A percentile compares a stretch with the other conserved stretches of the same genome.
Evolutionary conservation across 75 land plant genomes (phyloP).

Genomic region (Selaginella tamariscina): DNA sequence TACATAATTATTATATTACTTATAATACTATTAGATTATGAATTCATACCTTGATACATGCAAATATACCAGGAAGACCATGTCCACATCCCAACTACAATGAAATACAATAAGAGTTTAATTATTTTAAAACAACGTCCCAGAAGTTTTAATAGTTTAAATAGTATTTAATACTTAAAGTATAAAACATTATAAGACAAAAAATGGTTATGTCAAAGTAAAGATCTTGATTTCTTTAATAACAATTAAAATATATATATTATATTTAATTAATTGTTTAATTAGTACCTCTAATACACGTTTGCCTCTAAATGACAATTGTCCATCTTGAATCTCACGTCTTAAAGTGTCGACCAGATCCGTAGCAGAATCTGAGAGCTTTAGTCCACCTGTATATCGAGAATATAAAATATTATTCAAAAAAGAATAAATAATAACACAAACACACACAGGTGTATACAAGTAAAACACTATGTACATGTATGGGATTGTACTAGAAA

Average conservation of each 20-base stretch:
- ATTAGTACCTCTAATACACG: slow-evolving; percentile 73
- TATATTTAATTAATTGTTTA: not conserved
- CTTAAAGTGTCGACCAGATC: slow-evolving; percentile 56
- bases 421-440: not conserved
- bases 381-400: slow-evolving; percentile 40
- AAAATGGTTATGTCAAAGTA: slow-evolving; percentile 21
- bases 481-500: too few relatives aligned
- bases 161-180: too few relatives aligned
- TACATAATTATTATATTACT: not conserved
- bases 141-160: too few relatives aligned
- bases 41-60: slow-evolving; percentile 62
- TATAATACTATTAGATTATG: too few relatives aligned
- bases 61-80: slow-evolving; percentile 91
- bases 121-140: too few relatives aligned
- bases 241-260: too few relatives aligned
- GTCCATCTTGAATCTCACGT: slow-evolving; percentile 51
- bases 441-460: too few relatives aligned
- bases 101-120: not conserved
- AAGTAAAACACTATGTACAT: too few relatives aligned
- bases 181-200: too few relatives aligned
- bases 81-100: slow-evolving; percentile 95
- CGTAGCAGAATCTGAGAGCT: slow-evolving; percentile 60
- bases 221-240: not conserved
- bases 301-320: slow-evolving; percentile 53
- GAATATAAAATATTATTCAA: slow-evolving; percentile 9